Evolutionary conservation across 148 eudicot genomes (phyloP).

Genomic region (Euryodendron excelsum): DNA sequence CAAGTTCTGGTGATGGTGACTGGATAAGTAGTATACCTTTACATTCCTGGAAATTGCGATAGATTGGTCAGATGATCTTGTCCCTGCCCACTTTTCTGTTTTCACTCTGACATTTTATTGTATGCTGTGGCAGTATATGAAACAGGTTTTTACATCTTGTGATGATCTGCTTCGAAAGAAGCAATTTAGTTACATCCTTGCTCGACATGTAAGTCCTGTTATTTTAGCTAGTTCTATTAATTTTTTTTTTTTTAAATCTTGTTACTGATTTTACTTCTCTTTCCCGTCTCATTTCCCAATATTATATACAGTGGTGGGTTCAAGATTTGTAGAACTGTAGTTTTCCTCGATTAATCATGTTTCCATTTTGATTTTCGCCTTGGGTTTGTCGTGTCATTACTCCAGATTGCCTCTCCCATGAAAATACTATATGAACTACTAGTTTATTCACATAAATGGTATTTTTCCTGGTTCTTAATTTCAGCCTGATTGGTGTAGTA

Average conservation of each 20-base stretch:
- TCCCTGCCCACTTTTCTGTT: background rate
- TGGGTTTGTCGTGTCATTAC: too few species aligned
- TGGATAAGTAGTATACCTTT: background rate
- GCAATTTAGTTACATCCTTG: conserved; percentile 90
- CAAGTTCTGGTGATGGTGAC: background rate
- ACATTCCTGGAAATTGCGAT: background rate
- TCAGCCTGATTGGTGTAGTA: background rate
- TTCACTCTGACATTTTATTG: background rate
- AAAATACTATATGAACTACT: background rate
- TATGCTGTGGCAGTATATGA: conserved; percentile 63
- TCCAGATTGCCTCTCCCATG: background rate
- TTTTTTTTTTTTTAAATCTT: conserved; percentile 9
- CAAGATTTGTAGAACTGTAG: background rate
- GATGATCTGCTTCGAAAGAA: conserved; percentile 58
- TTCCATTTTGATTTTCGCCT: background rate
- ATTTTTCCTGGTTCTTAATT: background rate
- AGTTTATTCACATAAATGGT: background rate
- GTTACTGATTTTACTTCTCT: background rate
- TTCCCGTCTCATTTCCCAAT: background rate
- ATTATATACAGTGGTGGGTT: background rate
- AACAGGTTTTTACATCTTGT: conserved; percentile 69
- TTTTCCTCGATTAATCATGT: background rate
- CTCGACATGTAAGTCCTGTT: conserved; percentile 74
- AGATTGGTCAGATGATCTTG: background rate
- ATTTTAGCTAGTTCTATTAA: background rate